Evolutionary conservation across 495 filamentous ascomycete genomes (phyloP), one percentile per base, ranked within the genome.

Genomic region (Tuber magnatum): DNA sequence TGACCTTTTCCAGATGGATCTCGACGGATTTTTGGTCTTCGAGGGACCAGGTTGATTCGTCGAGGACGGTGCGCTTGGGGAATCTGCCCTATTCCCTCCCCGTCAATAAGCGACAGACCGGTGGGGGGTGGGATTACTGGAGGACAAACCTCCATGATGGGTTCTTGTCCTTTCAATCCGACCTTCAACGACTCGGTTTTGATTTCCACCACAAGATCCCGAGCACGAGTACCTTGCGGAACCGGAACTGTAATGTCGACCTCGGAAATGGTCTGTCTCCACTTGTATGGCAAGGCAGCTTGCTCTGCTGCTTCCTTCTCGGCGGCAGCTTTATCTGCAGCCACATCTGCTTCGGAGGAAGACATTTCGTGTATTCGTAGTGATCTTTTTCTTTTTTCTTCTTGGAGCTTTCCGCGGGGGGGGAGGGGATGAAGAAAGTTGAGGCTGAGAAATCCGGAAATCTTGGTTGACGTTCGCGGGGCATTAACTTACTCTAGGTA

Each of bases 41-140:
- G 44, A 99, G 90, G 6, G 95, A 98, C 95, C 95, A 99, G 65
- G 94, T 94, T 74, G 89, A 93, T 81, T 98, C 95, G 84, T 97
- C 94, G 75, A 89, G 85, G 81, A 87, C 85, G 82, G 97, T 90
- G 8, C 91, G 82, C 84, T 97, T 90, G 20, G 95, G 91, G 81
- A 97, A 88, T 76, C 91, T 88, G 83, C 94, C 95, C 94, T 97
- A 77, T 48, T 32, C 18, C n/a, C 42, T 32, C 18, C n/a, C 42
- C 3, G 32, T 44, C 41, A 28, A 69, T 68, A 28, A 41, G 10
- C 35, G 38, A 42, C 20, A 32, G 38, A 28, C 28, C 20, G 38
- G 18, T n/a, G 38, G 39, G 18, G 32, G 6, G 18, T 20, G 51
- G n/a, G n/a, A n/a, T n/a, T n/a, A n/a, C n/a, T 14, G 32, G 24